Base-by-base conservation (phyloP, 2,329 filamentous ascomycete species). In the Fusarium penzigii region DNA sequence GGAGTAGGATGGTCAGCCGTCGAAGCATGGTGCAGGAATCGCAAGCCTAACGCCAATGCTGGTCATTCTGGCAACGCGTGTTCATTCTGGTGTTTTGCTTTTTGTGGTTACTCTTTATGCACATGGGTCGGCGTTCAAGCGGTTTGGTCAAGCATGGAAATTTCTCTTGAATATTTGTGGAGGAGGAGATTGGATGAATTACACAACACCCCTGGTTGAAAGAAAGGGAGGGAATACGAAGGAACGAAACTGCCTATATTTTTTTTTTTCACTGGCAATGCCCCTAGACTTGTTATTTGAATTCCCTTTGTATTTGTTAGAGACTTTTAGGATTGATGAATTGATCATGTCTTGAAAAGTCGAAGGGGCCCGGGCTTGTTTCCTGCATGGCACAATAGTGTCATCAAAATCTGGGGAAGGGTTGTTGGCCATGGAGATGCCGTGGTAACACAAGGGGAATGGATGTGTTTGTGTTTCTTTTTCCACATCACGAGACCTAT, bases 1-100 rank as follows among this genome's bases (percentile, higher is more conserved):
- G 80, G 47, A 70, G 65, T 17, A 69, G 69, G 34, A 75, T 72
- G 63, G 65, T 70, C 32, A 60, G 64, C 40, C 65, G 59, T 45
- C 50, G 56, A 43, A 72, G 52, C 17, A 61, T 55, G 48, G 53
- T 44, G 8, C 55, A 57, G 42, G 32, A 36, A 52, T 45, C n/a
- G 41, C 40, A 25, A 40, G 49, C 29, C 57, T 56, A 51, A 20
- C 40, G 40, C 44, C 29, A 43, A 56, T 49, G 49, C 50, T 42
- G 42, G 25, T 43, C 42, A 17, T 46, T 34, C 17, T 48, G 48
- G 44, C 48, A 45, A 40, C 39, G 46, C 46, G 39, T 42, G 5
- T 32, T 25, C n/a, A 39, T 39, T 7, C 29, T 17, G 9, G 12
- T 16, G 11, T 25, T 29, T 25, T 25, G 34, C 32, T 32, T 29